phyloP scores from a whole-genome alignment of 1,284 basidiomycete species.

The Rhodotorula sp. region DNA sequence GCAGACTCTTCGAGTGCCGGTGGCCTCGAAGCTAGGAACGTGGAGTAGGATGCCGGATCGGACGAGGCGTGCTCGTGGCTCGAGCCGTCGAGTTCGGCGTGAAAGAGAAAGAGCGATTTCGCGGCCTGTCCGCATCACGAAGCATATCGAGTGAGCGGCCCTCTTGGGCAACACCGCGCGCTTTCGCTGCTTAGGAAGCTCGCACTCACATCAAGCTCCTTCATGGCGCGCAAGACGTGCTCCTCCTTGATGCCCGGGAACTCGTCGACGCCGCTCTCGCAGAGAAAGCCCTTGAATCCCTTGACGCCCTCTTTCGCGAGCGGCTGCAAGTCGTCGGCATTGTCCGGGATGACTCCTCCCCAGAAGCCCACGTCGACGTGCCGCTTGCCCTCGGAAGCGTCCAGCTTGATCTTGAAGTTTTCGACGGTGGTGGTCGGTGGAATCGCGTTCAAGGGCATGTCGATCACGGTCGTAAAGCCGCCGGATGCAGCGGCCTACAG shows the following conservation, averaged over 20 bases:
- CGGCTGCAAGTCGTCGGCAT: conserved; percentile 66
- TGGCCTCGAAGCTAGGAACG: conserved; percentile 80
- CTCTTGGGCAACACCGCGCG: too few species aligned
- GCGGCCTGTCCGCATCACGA: conserved; percentile 56
- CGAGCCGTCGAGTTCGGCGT: conserved; percentile 72
- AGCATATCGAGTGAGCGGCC: background rate
- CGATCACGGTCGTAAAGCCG: conserved; percentile 84
- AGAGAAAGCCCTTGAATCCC: conserved; percentile 94
- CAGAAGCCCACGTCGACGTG: conserved; percentile 87
- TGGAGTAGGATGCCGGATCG: conserved; percentile 63
- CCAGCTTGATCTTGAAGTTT: conserved; percentile 67
- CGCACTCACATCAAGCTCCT: conserved; percentile 62
- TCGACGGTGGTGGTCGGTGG: conserved; percentile 83
- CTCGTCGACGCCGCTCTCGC: conserved; percentile 89
- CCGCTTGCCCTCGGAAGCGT: conserved; percentile 69
- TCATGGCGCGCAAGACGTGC: conserved; percentile 71
- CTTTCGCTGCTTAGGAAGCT: conserved; percentile 1
- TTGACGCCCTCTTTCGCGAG: conserved; percentile 74
- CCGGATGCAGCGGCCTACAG: conserved; percentile 74
- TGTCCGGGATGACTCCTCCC: conserved; percentile 88
- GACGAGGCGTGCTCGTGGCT: conserved; percentile 22
- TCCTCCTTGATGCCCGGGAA: conserved; percentile 76
- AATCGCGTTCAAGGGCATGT: conserved; percentile 94
- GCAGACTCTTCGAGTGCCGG: conserved; percentile 63
- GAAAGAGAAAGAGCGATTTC: conserved; percentile 73